Percentiles rank a stretch among this genome's conserved stretches.
phyloP scores from a whole-genome alignment of 495 filamentous ascomycete species.

The Penicillium steckii region DNA sequence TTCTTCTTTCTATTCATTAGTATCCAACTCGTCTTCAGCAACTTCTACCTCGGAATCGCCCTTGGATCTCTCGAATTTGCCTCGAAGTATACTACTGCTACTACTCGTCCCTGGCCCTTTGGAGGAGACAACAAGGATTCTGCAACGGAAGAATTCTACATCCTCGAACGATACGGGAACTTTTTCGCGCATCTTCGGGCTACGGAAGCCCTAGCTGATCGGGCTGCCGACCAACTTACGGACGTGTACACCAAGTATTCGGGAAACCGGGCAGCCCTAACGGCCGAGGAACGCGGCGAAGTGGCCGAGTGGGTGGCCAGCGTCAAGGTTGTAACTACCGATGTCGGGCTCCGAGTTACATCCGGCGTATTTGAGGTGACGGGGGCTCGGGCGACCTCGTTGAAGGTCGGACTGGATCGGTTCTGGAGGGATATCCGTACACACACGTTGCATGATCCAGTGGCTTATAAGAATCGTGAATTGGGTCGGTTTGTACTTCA shows the following conservation, averaged over 20 bases:
- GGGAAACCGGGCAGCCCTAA: conserved; percentile 35
- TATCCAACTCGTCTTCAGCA: conserved; percentile 61
- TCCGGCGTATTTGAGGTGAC: conserved; percentile 60
- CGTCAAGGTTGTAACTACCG: conserved; percentile 58
- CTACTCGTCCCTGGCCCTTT: conserved; percentile 59
- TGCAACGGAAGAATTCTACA: conserved; percentile 60
- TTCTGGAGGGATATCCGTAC: conserved; percentile 62
- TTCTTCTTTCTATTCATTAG: conserved; percentile 6
- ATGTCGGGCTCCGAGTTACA: conserved; percentile 54
- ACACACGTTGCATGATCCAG: conserved; percentile 61
- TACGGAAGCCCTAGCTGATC: conserved; percentile 53
- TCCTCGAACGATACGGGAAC: conserved; percentile 59
- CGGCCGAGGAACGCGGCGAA: conserved; percentile 49
- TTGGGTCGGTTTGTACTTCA: conserved; percentile 53
- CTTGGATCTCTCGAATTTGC: conserved; percentile 51
- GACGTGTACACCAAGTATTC: conserved; percentile 39
- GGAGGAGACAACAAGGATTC: conserved; percentile 53
- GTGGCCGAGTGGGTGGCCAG: conserved; percentile 59
- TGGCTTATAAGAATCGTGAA: conserved; percentile 61
- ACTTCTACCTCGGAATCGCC: conserved; percentile 63
- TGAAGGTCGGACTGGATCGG: conserved; percentile 55
- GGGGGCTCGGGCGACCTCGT: conserved; percentile 51
- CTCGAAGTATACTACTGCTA: conserved; percentile 46
- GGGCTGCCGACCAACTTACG: conserved; percentile 45
- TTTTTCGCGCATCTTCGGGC: conserved; percentile 59